Evolutionary conservation across 768 basidiomycete genomes (phyloP).

Genomic region (Ramaria sp.): DNA sequence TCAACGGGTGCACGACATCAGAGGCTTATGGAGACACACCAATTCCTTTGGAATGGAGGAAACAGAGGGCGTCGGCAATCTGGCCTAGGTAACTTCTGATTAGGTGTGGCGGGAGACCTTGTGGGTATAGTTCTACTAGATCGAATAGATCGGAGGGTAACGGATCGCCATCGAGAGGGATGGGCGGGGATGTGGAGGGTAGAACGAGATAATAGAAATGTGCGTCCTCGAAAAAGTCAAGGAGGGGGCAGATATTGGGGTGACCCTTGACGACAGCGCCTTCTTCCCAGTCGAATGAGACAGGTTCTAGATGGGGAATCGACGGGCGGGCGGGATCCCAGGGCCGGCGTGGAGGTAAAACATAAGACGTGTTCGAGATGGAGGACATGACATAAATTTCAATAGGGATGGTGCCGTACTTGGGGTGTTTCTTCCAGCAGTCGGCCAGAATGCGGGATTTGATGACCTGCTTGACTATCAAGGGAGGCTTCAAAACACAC

Average conservation of each 20-base stretch:
- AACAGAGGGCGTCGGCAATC: slow-evolving; percentile 81
- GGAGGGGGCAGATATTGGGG: slow-evolving; percentile 87
- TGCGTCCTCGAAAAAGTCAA: slow-evolving; percentile 95
- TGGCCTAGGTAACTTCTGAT: slow-evolving; percentile 85
- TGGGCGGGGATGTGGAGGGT: slow-evolving; percentile 61
- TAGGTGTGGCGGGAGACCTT: slow-evolving; percentile 65
- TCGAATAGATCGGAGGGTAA: slow-evolving; percentile 87
- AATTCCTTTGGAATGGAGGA: slow-evolving; percentile 86
- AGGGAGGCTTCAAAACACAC: slow-evolving; percentile 48
- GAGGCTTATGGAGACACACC: slow-evolving; percentile 36
- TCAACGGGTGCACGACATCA: slow-evolving; percentile 7
- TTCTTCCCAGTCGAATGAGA: slow-evolving; percentile 46
- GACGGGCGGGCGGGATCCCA: slow-evolving; percentile 65
- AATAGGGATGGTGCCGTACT: slow-evolving; percentile 93
- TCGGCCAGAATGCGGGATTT: slow-evolving; percentile 97
- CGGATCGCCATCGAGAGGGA: slow-evolving; percentile 36
- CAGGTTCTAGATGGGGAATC: slow-evolving; percentile 12
- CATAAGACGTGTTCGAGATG: slow-evolving; percentile 71
- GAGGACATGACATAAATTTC: slow-evolving; percentile 94
- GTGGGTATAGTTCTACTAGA: slow-evolving; percentile 80
- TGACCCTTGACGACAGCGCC: slow-evolving; percentile 74
- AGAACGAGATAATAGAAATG: slow-evolving; percentile 95
- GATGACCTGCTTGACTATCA: slow-evolving; percentile 97
- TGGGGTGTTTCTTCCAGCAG: slow-evolving; percentile 97
- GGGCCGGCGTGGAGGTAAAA: slow-evolving; percentile 66